Base-by-base conservation (phyloP, 2,329 filamentous ascomycete genomes). In the Trichoderma sp. region DNA sequence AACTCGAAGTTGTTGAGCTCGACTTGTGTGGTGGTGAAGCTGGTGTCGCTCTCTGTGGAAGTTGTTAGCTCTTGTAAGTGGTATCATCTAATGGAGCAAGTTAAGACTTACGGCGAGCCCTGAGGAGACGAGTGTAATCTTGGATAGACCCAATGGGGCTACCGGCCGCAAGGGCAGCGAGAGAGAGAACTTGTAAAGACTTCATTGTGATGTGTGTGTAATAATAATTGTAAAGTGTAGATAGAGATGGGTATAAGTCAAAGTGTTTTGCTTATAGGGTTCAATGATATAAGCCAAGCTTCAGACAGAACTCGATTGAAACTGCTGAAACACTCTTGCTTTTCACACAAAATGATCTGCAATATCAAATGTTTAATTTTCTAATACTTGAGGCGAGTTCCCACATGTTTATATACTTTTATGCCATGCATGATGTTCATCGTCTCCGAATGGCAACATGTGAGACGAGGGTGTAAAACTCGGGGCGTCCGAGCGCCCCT, bases 1-100 rank as follows among this genome's bases (percentile, higher is more conserved):
- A 84, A 83, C 62, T 80, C 74, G 71, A 88, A 78, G 68, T 79
- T 79, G 70, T 72, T 71, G 16, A 84, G 74, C 37, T 83, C 75
- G 11, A 74, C 70, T 3, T 72, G 43, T 7, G 78, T 78, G 19
- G 52, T 40, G 33, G 60, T 33, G 35, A 60, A 68, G 65, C 56
- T 68, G 33, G 43, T 55, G 16, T 52, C 29, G 21, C 56, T 59
- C n/a, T 60, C 49, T 65, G 47, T 43, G 21, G 14, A 19, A 13
- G 5, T 24, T 31, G 62, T 65, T 24, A 65, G 29, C 33, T 59
- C 49, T 63, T 29, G 40, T 64, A 29, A 24, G 60, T 35, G 61
- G 31, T 29, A 16, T 33, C n/a, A 57, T 16, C 11, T 11, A 1
- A n/a, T n/a, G 13, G 27, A 5, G 6, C 16, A 16, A 29, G n/a